These are phyloP conservation scores for Cucumis cinereus DNA, from an alignment of 306 rosid species.

Conservation along the genomic window DNA sequence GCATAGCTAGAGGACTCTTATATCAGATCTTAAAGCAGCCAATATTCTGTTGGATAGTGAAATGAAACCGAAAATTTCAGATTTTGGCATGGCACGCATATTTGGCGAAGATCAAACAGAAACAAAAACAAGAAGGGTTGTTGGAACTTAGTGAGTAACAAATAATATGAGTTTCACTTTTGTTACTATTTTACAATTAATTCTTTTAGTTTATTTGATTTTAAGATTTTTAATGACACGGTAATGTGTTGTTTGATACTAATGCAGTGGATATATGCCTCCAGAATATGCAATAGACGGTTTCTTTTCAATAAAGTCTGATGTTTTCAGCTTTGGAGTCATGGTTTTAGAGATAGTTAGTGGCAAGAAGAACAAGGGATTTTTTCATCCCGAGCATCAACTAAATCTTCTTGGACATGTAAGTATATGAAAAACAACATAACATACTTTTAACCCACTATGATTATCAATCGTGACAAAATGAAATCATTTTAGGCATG, in stretches of 20 bases:
- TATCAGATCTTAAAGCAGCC: slow-evolving; percentile 31
- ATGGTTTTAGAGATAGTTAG: slow-evolving; percentile 34
- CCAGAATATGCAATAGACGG: slow-evolving; percentile 23
- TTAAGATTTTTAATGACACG: too few species aligned
- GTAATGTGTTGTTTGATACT: background rate
- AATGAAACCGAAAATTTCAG: slow-evolving; percentile 32
- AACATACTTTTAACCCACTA: too few species aligned
- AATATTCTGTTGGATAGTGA: slow-evolving; percentile 21
- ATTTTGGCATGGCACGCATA: slow-evolving; percentile 35
- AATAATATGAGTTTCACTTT: background rate
- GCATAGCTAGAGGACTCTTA: slow-evolving; percentile 42
- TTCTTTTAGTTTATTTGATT: background rate
- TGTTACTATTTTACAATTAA: too few species aligned
- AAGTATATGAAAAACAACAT: too few species aligned
- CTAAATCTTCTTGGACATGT: too few species aligned
- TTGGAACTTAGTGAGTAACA: slow-evolving; percentile 30
- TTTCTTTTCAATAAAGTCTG: slow-evolving; percentile 18
- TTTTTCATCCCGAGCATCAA: background rate
- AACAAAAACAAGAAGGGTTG: slow-evolving; percentile 22
- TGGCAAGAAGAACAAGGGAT: slow-evolving; percentile 22
- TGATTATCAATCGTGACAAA: too few species aligned
- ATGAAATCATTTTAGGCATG: too few species aligned
- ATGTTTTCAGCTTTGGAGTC: slow-evolving; percentile 40
- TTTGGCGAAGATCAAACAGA: slow-evolving; percentile 19
- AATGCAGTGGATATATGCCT: slow-evolving; percentile 25